Conservation (phyloP, 2,329 filamentous ascomycete genomes). For the Xylogone sp. region DNA sequence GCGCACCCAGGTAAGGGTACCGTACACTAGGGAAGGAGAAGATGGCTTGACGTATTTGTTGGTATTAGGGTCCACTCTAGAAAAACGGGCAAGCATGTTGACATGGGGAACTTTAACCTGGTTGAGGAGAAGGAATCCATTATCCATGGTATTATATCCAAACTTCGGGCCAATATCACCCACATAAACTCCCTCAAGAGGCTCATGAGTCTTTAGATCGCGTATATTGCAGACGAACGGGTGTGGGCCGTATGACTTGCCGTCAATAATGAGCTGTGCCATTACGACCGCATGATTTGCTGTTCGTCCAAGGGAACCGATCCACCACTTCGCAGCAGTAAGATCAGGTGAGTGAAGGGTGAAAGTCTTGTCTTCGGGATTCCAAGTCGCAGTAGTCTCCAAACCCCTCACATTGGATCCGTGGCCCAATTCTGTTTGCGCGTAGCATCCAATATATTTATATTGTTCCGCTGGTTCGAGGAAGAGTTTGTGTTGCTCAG, state of each 20-base stretch:
- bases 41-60: constrained; percentile 65
- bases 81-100: constrained; percentile 71
- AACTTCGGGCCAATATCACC: constrained; percentile 81
- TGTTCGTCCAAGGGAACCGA: constrained; percentile 70
- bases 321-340: constrained; percentile 83
- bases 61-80: constrained; percentile 63
- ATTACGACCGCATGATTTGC: constrained; percentile 78
- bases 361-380: constrained; percentile 69
- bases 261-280: constrained; percentile 68
- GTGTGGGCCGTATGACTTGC: constrained; percentile 69
- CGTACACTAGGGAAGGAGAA: constrained; percentile 66
- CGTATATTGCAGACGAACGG: constrained; percentile 75
- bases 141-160: constrained; percentile 79
- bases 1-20: constrained; percentile 72
- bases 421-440: constrained; percentile 77
- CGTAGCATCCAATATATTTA: constrained; percentile 74
- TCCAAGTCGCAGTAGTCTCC: constrained; percentile 54
- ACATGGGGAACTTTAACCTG: constrained; percentile 70
- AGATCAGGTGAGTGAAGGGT: constrained; percentile 69
- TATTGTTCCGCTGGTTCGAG: constrained; percentile 65
- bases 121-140: constrained; percentile 76
- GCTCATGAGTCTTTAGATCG: constrained; percentile 65
- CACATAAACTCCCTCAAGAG: constrained; percentile 66
- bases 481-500: constrained; percentile 71
- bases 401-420: constrained; percentile 69